Base-by-base conservation (phyloP, 169 alveolate species). In the Eimeria maxima region DNA sequence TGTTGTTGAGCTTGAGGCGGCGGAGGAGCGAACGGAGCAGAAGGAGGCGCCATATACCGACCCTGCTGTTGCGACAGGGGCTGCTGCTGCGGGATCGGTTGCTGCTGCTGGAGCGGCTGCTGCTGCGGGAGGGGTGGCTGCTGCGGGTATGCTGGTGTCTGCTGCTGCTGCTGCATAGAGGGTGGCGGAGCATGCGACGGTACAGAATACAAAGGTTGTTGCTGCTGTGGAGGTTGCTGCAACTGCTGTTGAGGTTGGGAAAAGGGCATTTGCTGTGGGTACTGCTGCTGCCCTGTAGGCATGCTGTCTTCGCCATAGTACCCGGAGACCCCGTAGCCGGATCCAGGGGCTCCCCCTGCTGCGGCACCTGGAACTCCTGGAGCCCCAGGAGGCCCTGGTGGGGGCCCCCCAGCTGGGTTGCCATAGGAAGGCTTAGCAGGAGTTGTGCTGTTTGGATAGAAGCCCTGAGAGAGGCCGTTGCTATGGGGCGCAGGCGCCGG, bases 81-180 rank as follows among this genome's bases (percentile, higher is more conserved):
- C 88, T 53, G 60, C 16, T 53, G 60, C 60, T 53, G 60, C 38
- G 38, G 38, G 38, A 33, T 33, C 38, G 38, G 38, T 53, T 83
- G 91, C 91, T 45, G 91, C 47, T 8, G 88, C 50, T 42, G 60
- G 24, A 5, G 29, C 63, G 65, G 63, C 88, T 10, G 65, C 88
- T 45, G 88, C 67, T 45, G 73, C 44, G 27, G 91, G 74, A 27
- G 20, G 27, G 73, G 33, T 7, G 91, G 91, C 38, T 33, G 38
- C 38, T 0, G 1, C 38, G 38, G 38, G 38, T 33, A 33, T 1
- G 2, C 38, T 33, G 38, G 38, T 33, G 38, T 33, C 38, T 11
- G 60, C 73, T 14, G 71, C 73, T 81, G 90, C 90, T 83, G 91
- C 91, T 45, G 91, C 73, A 45, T 14, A 63, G 55, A 29, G 38